Percentiles rank a stretch among this genome's conserved stretches.
Evolutionary conservation across 495 filamentous ascomycete species (phyloP).

Genomic region (Letharia lupina): DNA sequence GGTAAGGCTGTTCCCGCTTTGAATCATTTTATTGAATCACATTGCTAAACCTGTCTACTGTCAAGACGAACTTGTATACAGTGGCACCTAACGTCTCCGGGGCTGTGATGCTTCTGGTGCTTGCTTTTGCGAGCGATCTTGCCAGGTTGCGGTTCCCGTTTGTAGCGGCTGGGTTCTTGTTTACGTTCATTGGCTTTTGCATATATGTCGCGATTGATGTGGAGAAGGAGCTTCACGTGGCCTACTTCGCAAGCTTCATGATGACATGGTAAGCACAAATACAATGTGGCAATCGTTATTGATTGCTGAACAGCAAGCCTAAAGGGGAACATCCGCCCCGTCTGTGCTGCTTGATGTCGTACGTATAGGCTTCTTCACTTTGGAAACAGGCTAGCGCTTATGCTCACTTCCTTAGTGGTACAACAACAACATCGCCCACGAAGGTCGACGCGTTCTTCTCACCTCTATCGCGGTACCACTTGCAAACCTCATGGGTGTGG

Average conservation of each 20-base stretch:
- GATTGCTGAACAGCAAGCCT: neutral
- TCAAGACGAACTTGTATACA: slow-evolving; percentile 71
- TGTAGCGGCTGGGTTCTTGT: slow-evolving; percentile 61
- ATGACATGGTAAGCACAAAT: slow-evolving; percentile 62
- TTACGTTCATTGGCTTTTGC: slow-evolving; percentile 68
- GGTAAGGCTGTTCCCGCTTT: too few relatives aligned
- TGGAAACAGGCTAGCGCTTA: neutral
- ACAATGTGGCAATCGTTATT: accelerated
- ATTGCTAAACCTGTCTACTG: too few relatives aligned
- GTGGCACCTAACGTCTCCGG: slow-evolving; percentile 65
- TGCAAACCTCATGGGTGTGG: slow-evolving; percentile 75
- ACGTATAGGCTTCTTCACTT: neutral
- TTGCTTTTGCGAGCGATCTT: slow-evolving; percentile 60
- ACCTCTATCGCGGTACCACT: slow-evolving; percentile 68
- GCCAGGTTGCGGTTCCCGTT: slow-evolving; percentile 62
- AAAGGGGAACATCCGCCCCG: neutral
- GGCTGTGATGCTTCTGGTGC: slow-evolving; percentile 57
- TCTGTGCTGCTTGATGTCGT: slow-evolving; percentile 1
- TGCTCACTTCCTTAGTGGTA: slow-evolving; percentile 43
- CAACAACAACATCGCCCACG: slow-evolving; percentile 74
- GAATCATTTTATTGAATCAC: too few relatives aligned
- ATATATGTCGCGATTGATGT: slow-evolving; percentile 67
- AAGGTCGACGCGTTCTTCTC: slow-evolving; percentile 59
- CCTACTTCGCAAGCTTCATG: slow-evolving; percentile 75
- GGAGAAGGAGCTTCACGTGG: slow-evolving; percentile 47